Evolutionary conservation across 805 yeast species (phyloP), one percentile per base, ranked within the genome.

Genomic region (Spathaspora boniae): DNA sequence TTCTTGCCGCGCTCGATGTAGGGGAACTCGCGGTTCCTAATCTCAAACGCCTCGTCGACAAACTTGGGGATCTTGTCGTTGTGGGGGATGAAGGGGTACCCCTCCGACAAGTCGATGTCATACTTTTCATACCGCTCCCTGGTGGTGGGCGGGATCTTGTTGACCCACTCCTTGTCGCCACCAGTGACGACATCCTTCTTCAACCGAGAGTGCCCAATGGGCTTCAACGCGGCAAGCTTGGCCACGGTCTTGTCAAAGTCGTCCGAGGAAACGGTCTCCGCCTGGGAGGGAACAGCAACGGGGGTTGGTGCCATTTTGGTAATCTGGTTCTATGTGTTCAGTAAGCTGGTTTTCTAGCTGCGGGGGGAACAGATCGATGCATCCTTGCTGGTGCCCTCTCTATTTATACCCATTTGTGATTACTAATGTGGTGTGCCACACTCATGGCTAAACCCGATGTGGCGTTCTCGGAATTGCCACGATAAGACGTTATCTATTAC

Each of bases 31-130:
- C 44, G 29, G 27, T 48, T 44, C 42, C 61, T 49, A 26, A 57
- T 41, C 6, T 40, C 49, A 23, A 27, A 47, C 12, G 60, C 61
- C 33, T 57, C 61, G 37, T 56, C 60, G n/a, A 56, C 35, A 38
- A 55, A 57, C 11, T 41, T 50, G 15, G 62, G 61, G 30, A 57
- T 53, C 11, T 45, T 34, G 11, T 44, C 53, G 4, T 26, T 36
- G 12, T 38, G 34, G 8, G 61, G 60, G 23, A 43, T 34, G n/a
- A 32, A 37, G 9, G 61, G 61, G 33, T 57, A 57, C 6, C 62
- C 61, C 5, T 43, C 34, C 9, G 56, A 48, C 12, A 56, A 40
- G 33, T 57, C 62, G 35, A 56, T 48, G 4, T 46, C 48, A 31
- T 48, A 45, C 37, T 44, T 54, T 12, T 48, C 55, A 26, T 47